Base-by-base conservation (phyloP, 2,329 filamentous ascomycete species). In the Falciphora oryzae region DNA sequence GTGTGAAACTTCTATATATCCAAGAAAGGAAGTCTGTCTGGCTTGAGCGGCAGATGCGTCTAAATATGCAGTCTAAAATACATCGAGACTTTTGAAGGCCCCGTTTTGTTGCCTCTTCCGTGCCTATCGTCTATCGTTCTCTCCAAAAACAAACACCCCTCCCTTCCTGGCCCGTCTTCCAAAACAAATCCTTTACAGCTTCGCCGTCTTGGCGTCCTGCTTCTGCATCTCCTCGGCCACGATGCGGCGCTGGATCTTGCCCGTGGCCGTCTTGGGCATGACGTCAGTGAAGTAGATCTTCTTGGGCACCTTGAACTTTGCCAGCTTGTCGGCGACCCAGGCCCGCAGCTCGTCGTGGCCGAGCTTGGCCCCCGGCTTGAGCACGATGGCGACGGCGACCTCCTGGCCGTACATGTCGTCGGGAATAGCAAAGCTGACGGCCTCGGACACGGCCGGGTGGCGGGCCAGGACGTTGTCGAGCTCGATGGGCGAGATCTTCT, bases 231-330 rank as follows among this genome's bases (percentile, higher is more conserved):
- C 86, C 76, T 94, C 91, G 18, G 91, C 91, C n/a, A 96, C 91
- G 71, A 93, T 91, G 67, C 91, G 85, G 67, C 92, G 81, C 78
- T 96, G 92, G 66, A 96, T 90, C 81, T 96, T 96, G 65, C 92
- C 92, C 7, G 92, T 96, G n/a, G 92, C 91, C 4, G 92, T 94
- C 83, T 96, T 96, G 67, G 92, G 92, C 87, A 96, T 96, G 68
- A 89, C 79, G 65, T 92, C 84, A 50, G 91, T 91, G 71, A 95
- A 93, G 80, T 90, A 95, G 50, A 93, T 80, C 88, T 91, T 88
- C 80, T 91, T 93, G 2, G 92, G 92, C 57, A 93, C 83, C 80
- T 96, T 96, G 77, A 95, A 95, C 77, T 91, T 93, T 66, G 89
- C 89, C 67, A 93, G 79, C 72, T 85, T 88, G 66, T 89, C 85